A percentile compares a stretch with the other conserved stretches of the same genome.
These are phyloP conservation scores for Tilletia horrida DNA, from an alignment of 1,284 basidiomycete species.

Conservation along the genomic window DNA sequence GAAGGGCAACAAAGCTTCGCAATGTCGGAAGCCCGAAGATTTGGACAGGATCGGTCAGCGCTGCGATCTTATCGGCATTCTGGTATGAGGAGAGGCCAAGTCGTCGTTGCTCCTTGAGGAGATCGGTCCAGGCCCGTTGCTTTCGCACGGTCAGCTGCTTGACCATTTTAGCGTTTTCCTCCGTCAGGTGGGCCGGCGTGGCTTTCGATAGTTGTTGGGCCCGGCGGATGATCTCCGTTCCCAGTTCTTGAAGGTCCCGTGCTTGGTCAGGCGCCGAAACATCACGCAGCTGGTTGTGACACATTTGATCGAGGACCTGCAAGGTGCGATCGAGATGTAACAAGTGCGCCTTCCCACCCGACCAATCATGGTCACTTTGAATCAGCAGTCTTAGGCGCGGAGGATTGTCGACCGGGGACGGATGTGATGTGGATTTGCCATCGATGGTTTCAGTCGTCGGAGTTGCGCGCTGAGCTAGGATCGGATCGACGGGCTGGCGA, in stretches of 20 bases:
- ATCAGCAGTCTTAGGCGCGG: background rate
- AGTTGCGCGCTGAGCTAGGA: constrained; percentile 17
- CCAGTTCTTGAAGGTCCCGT: constrained; percentile 63
- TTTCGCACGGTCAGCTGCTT: constrained; percentile 77
- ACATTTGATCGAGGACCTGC: constrained; percentile 24
- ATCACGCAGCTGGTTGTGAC: background rate
- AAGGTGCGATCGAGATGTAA: constrained; percentile 37
- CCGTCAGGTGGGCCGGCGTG: constrained; percentile 44
- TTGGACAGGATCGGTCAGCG: constrained; percentile 1
- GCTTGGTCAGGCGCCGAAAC: background rate
- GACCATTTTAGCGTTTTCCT: constrained; percentile 64
- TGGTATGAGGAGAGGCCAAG: constrained; percentile 63
- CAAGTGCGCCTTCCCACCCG: constrained; percentile 20
- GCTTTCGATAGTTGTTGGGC: constrained; percentile 62
- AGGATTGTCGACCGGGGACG: too few species aligned
- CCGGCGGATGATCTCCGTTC: constrained; percentile 71
- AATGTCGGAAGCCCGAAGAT: constrained; percentile 23
- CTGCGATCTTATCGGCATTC: constrained; percentile 1
- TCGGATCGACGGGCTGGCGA: constrained; percentile 66
- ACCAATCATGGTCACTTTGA: background rate
- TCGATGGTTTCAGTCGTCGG: background rate
- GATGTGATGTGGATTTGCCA: background rate
- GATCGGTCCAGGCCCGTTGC: constrained; percentile 83
- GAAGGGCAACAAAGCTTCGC: too few species aligned
- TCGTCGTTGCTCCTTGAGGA: constrained; percentile 81